Percentiles rank a stretch among this genome's conserved stretches.
Conservation (phyloP, 441 rosid genomes). For the Corymbia citriodora region DNA sequence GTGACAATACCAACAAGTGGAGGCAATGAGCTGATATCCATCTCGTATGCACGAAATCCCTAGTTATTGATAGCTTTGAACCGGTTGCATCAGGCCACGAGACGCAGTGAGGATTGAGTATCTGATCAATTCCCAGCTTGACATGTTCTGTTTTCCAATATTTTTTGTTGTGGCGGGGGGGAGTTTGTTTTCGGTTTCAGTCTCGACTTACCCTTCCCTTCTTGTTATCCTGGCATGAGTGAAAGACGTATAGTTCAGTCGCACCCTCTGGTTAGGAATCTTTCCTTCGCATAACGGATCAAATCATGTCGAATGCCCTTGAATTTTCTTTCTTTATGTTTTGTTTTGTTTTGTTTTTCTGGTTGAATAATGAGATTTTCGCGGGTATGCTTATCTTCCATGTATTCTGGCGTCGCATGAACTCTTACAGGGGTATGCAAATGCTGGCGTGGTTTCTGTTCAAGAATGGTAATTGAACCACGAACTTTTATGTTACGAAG, state of each 20-base stretch:
- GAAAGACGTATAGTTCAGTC: neutral
- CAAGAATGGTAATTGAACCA: neutral
- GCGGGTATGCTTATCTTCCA: neutral
- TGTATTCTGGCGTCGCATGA: neutral
- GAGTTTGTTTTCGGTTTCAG: neutral
- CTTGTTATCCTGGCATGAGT: neutral
- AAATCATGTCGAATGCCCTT: neutral
- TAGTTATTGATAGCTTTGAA: neutral
- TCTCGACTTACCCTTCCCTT: neutral
- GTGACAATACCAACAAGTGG: slow-evolving; percentile 11
- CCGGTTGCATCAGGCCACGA: neutral
- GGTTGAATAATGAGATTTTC: neutral
- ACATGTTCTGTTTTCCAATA: neutral
- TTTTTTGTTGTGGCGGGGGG: neutral
- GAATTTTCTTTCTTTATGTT: neutral
- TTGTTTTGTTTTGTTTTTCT: neutral
- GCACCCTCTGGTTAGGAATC: neutral
- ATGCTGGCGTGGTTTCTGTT: neutral
- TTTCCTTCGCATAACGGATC: neutral
- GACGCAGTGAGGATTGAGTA: neutral
- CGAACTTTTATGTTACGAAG: neutral
- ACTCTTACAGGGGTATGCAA: neutral
- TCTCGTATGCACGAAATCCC: slow-evolving; percentile 8
- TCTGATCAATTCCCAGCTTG: neutral
- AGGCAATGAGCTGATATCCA: slow-evolving; percentile 24